Evolutionary conservation across 495 filamentous ascomycete genomes (phyloP).

Genomic region (Neurospora africana): DNA sequence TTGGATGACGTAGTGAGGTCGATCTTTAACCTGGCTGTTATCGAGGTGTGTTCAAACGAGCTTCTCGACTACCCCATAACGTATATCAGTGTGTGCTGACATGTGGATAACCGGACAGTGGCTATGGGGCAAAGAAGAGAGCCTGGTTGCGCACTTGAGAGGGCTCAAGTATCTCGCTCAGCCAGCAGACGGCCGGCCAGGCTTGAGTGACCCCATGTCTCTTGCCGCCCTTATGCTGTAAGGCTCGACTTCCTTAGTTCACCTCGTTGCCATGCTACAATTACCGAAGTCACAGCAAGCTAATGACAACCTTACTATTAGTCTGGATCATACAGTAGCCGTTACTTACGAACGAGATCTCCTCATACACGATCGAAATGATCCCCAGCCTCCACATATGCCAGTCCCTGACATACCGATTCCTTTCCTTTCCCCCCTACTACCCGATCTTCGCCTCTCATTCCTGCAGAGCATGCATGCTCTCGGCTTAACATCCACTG

Average conservation of each 20-base stretch:
- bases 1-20: constrained; percentile 11
- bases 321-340: constrained; percentile 14
- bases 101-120: constrained; percentile 8
- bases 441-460: not conserved
- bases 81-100: not conserved
- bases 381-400: not conserved
- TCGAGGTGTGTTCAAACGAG: constrained; percentile 9
- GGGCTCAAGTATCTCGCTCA: constrained; percentile 13
- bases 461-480: not conserved
- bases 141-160: constrained; percentile 16
- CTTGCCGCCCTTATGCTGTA: constrained; percentile 4
- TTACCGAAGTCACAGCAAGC: not conserved
- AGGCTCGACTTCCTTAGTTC: not conserved
- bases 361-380: constrained; percentile 3
- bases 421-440: not conserved
- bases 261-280: not conserved
- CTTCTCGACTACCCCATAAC: not conserved
- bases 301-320: not conserved
- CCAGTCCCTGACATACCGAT: not conserved
- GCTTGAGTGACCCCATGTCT: constrained; percentile 8
- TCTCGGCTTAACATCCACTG: not conserved
- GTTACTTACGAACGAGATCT: constrained; percentile 13
- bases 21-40: constrained; percentile 15
- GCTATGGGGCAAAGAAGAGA: constrained; percentile 15
- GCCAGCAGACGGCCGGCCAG: constrained; percentile 5